Evolutionary conservation across 106 monocot genomes (phyloP).

Genomic region (Narthecium ossifragum): DNA sequence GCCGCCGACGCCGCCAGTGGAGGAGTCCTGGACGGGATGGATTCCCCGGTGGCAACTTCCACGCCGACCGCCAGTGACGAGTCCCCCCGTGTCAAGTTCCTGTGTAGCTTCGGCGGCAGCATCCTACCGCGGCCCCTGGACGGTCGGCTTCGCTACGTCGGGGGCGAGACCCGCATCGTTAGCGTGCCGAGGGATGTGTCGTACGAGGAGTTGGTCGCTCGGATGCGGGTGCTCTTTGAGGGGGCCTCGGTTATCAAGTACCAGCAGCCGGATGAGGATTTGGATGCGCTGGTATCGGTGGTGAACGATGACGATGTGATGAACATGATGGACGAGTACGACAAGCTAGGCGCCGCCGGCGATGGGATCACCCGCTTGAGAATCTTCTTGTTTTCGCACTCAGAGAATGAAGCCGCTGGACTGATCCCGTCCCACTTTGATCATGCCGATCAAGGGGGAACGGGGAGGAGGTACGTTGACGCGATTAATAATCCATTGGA

Average conservation of each 20-base stretch:
- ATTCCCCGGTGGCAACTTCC: conserved; percentile 7
- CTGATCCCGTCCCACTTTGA: conserved; percentile 21
- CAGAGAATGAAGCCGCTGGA: conserved; percentile 26
- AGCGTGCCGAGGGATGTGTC: conserved; percentile 50
- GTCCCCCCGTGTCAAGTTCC: conserved; percentile 62
- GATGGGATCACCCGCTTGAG: conserved; percentile 56
- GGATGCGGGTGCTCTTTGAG: conserved; percentile 76
- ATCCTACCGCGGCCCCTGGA: conserved; percentile 91
- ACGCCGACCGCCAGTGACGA: conserved; percentile 26
- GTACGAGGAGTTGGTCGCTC: conserved; percentile 44
- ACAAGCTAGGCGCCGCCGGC: conserved; percentile 45
- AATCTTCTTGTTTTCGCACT: conserved; percentile 80
- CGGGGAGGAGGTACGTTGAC: conserved; percentile 85
- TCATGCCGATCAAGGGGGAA: conserved; percentile 69
- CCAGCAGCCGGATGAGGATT: conserved; percentile 97
- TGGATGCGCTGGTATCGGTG: conserved; percentile 86
- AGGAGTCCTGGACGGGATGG: conserved; percentile 1
- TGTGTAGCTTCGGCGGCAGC: conserved; percentile 92
- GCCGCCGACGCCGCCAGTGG: background rate
- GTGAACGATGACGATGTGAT: conserved; percentile 91
- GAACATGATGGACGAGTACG: conserved; percentile 99
- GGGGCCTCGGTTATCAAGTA: conserved; percentile 60
- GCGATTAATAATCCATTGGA: conserved; percentile 66
- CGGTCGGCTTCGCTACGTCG: conserved; percentile 92
- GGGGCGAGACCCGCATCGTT: conserved; percentile 92